Evolutionary conservation across 2,329 filamentous ascomycete species (phyloP).

Genomic region (Phyllosticta ampelicida): DNA sequence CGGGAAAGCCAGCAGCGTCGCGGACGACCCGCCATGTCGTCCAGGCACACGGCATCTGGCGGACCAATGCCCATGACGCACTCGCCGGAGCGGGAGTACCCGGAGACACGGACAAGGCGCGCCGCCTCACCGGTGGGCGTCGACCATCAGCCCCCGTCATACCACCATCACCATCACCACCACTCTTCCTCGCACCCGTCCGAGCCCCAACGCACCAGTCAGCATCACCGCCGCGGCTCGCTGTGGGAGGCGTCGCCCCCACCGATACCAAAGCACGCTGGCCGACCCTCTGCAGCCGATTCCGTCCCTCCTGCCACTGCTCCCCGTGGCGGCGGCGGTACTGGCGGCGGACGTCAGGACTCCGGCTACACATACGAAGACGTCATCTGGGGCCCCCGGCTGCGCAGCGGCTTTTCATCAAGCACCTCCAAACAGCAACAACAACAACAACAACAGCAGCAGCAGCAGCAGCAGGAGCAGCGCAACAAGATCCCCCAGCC

Average conservation of each 20-base stretch:
- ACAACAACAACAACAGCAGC: not conserved
- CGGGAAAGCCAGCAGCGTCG: not conserved
- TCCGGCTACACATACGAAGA: not conserved
- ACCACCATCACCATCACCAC: not conserved
- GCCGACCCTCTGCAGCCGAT: not conserved
- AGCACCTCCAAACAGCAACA: not conserved
- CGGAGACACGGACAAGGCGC: not conserved
- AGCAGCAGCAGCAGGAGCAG: not conserved
- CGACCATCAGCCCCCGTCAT: not conserved
- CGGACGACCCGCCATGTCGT: not conserved
- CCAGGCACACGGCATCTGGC: not conserved
- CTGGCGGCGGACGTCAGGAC: no score
- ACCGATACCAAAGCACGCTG: not conserved
- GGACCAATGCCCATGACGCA: not conserved
- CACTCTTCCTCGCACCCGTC: not conserved
- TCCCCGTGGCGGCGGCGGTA: not conserved
- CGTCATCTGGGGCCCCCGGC: not conserved
- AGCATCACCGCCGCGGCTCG: not conserved
- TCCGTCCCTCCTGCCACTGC: not conserved
- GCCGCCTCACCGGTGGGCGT: not conserved
- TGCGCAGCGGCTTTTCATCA: not conserved
- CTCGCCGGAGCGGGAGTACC: not conserved
- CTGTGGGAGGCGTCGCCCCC: not conserved
- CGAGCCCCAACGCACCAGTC: not conserved
- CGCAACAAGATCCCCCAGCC: not conserved